These are phyloP conservation scores for Ricinus communis DNA, from an alignment of 345 rosid species.

Conservation along the genomic window DNA sequence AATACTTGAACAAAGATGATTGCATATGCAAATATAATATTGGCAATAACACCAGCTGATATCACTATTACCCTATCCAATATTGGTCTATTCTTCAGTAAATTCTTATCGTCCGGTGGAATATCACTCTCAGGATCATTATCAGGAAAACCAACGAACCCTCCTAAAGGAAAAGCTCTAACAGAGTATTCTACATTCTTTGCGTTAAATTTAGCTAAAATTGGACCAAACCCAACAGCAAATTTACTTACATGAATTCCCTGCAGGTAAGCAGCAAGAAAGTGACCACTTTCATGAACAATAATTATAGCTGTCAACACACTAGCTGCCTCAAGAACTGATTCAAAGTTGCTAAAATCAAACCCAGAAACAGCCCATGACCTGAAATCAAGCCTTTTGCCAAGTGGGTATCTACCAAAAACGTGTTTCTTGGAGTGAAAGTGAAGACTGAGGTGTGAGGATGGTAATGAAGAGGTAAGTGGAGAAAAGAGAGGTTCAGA, in stretches of 20 bases:
- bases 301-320: conserved; percentile 85
- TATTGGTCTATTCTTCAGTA: conserved; percentile 86
- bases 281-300: conserved; percentile 90
- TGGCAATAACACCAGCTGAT: conserved; percentile 91
- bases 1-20: conserved; percentile 78
- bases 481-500: conserved; percentile 44
- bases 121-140: conserved; percentile 91
- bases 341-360: conserved; percentile 65
- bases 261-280: conserved; percentile 88
- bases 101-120: conserved; percentile 72
- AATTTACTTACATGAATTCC: conserved; percentile 98
- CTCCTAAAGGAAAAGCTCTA: conserved; percentile 91
- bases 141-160: conserved; percentile 96
- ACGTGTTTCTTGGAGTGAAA: conserved; percentile 37
- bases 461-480: conserved; percentile 29
- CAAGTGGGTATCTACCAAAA: conserved; percentile 32
- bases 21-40: conserved; percentile 72
- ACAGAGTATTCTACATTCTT: conserved; percentile 84
- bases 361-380: conserved; percentile 60
- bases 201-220: conserved; percentile 78
- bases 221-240: conserved; percentile 93
- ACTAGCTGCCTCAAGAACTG: conserved; percentile 74
- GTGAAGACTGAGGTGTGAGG: conserved; percentile 26
- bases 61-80: conserved; percentile 77
- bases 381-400: conserved; percentile 42